A percentile compares a stretch with the other conserved stretches of the same genome.
These are phyloP conservation scores for Aspergillus haitiensis DNA, from an alignment of 495 filamentous ascomycete genomes.

Conservation along the genomic window DNA sequence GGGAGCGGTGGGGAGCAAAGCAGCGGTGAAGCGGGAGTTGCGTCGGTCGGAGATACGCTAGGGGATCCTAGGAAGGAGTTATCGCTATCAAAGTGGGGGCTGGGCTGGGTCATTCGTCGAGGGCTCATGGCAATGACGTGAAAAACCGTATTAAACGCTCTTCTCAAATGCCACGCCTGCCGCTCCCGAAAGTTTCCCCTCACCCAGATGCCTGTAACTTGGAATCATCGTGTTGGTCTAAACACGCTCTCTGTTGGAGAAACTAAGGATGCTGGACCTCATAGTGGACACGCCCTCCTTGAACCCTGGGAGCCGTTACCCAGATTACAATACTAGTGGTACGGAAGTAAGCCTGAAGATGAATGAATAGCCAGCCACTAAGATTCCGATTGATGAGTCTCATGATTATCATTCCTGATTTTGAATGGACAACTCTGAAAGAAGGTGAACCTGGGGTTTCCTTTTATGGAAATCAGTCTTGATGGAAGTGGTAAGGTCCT, in stretches of 20 bases:
- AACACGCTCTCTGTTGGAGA: background rate
- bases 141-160: constrained; percentile 1
- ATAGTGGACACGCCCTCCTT: too few species aligned
- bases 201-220: background rate
- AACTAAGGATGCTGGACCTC: background rate
- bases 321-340: too few species aligned
- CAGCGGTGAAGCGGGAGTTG: constrained; percentile 47
- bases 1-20: constrained; percentile 45
- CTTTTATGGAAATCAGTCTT: constrained; percentile 6
- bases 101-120: constrained; percentile 18
- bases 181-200: background rate
- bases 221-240: constrained; percentile 12
- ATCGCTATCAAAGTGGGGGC: constrained; percentile 33
- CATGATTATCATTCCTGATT: constrained; percentile 23
- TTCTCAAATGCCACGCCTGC: constrained; percentile 14
- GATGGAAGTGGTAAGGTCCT: constrained; percentile 7
- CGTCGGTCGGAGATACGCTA: constrained; percentile 41
- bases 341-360: too few species aligned
- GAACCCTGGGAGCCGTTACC: too few species aligned
- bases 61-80: constrained; percentile 33
- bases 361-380: constrained; percentile 9
- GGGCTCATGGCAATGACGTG: constrained; percentile 1
- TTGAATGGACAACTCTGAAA: constrained; percentile 5
- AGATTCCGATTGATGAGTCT: constrained; percentile 20
- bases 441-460: background rate